Evolutionary conservation across 495 filamentous ascomycete genomes (phyloP), one percentile per base, ranked within the genome.

Genomic region (Aeminium ludgeri): DNA sequence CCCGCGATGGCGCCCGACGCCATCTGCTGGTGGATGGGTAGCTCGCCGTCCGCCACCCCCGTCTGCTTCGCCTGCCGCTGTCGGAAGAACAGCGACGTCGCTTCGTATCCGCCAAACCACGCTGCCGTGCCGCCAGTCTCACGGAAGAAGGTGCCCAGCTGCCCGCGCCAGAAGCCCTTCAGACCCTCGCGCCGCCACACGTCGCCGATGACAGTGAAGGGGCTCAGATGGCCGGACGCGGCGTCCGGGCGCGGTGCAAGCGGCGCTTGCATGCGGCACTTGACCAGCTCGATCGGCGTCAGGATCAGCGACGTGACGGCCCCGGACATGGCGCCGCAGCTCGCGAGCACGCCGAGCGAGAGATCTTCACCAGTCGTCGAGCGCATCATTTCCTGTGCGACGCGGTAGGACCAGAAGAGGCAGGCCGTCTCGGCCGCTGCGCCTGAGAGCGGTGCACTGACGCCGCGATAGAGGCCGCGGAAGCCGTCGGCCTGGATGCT

Each of bases 71-170:
- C 29, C 51, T 40, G 28, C 5, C 34, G 36, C 2, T 25, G 36
- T 15, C 44, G 41, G 56, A 95, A 79, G 20, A 81, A 57, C 10
- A 73, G 68, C 0, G 73, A 73, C 1, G 76, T 69, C 5, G 80
- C 85, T 62, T 96, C 91, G 54, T 92, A 92, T 39, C 72, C 68
- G 15, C 91, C 91, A 54, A 99, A 99, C 91, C 91, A 99, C 1
- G 86, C 85, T 15, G 84, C 82, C 35, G 75, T 80, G 1, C 91
- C 91, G 10, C 91, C 91, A 0, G 85, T 86, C 59, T 99, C 91
- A 10, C 91, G 76, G 43, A 96, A 79, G 31, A 99, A 66, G 1
- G 91, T 99, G 8, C 89, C 91, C 40, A 86, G 56, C 55, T 96
- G 91, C 2, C 91, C 91, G 45, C 80, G 78, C 89, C 89, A 99